phyloP scores from a whole-genome alignment of 768 basidiomycete species.

The Neoboletus magnificus region DNA sequence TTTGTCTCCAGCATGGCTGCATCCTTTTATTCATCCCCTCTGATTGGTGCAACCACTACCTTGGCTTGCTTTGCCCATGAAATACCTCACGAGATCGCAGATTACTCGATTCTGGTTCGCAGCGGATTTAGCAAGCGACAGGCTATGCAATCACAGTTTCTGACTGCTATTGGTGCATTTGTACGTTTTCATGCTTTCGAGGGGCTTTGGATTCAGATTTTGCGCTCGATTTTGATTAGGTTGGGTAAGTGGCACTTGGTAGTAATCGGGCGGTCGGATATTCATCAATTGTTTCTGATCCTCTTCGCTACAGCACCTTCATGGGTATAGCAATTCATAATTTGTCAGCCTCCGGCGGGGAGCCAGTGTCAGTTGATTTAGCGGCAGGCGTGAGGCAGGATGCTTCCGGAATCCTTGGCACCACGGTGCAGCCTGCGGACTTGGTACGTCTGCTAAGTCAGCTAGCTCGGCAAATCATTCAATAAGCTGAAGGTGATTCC shows the following conservation, averaged over 20 bases:
- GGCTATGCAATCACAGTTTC: slow-evolving; percentile 91
- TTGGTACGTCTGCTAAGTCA: slow-evolving; percentile 52
- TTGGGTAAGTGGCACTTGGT: slow-evolving; percentile 28
- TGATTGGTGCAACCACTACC: slow-evolving; percentile 93
- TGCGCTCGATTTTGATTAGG: slow-evolving; percentile 30
- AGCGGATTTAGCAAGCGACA: slow-evolving; percentile 89
- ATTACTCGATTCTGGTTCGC: slow-evolving; percentile 88
- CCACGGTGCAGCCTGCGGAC: slow-evolving; percentile 74
- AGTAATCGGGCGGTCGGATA: not conserved
- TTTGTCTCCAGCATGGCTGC: slow-evolving; percentile 71
- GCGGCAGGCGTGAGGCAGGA: slow-evolving; percentile 75
- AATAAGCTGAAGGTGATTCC: slow-evolving; percentile 65
- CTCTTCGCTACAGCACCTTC: slow-evolving; percentile 55
- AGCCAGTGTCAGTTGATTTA: slow-evolving; percentile 50
- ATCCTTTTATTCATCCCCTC: slow-evolving; percentile 93
- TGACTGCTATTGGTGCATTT: slow-evolving; percentile 90
- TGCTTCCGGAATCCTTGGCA: slow-evolving; percentile 77
- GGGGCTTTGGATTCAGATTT: slow-evolving; percentile 9
- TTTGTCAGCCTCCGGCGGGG: slow-evolving; percentile 51
- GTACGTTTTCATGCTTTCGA: slow-evolving; percentile 39
- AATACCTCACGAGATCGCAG: slow-evolving; percentile 96
- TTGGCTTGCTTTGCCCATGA: slow-evolving; percentile 94
- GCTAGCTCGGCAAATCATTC: slow-evolving; percentile 12
- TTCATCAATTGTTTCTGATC: slow-evolving; percentile 1
- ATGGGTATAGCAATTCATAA: slow-evolving; percentile 86